Percentiles rank a stretch among this genome's conserved stretches.
These are phyloP conservation scores for Botrytis tulipae DNA, from an alignment of 2,329 filamentous ascomycete species.

Conservation along the genomic window DNA sequence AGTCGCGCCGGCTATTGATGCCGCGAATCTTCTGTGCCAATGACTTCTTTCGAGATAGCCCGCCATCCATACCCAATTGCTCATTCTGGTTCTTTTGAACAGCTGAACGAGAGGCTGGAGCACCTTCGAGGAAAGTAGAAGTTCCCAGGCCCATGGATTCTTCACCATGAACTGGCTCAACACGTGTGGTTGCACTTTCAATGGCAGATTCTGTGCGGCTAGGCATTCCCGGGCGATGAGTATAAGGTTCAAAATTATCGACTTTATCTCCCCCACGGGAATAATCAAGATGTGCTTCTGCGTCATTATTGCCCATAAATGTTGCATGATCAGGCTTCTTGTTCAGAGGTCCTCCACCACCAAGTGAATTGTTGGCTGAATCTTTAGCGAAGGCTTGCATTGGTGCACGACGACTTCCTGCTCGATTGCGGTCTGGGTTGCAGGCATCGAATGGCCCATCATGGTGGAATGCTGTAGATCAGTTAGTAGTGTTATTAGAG, in stretches of 20 bases:
- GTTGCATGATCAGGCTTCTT: slow-evolving; percentile 76
- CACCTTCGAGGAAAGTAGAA: slow-evolving; percentile 92
- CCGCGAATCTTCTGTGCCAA: slow-evolving; percentile 87
- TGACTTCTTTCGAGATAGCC: slow-evolving; percentile 87
- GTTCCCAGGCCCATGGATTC: slow-evolving; percentile 83
- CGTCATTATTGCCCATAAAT: slow-evolving; percentile 75
- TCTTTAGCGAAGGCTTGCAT: slow-evolving; percentile 96
- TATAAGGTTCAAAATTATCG: slow-evolving; percentile 44
- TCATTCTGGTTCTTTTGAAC: slow-evolving; percentile 75
- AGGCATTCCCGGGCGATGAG: slow-evolving; percentile 38
- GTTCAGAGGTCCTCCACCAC: slow-evolving; percentile 83
- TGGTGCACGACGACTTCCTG: slow-evolving; percentile 76
- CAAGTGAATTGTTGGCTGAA: slow-evolving; percentile 87
- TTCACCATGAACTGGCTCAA: slow-evolving; percentile 77
- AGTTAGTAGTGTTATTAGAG: slow-evolving; percentile 12
- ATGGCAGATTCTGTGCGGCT: slow-evolving; percentile 41
- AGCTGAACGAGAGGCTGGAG: slow-evolving; percentile 77
- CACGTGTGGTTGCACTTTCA: slow-evolving; percentile 67
- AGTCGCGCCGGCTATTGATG: slow-evolving; percentile 68
- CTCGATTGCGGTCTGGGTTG: slow-evolving; percentile 89
- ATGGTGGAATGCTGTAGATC: slow-evolving; percentile 82
- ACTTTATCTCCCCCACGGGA: slow-evolving; percentile 44
- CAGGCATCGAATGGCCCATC: slow-evolving; percentile 96
- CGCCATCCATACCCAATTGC: slow-evolving; percentile 52
- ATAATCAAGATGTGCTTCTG: slow-evolving; percentile 78